Base-by-base conservation (phyloP, 2,329 filamentous ascomycete genomes). In the Akanthomyces uredinophilus region DNA sequence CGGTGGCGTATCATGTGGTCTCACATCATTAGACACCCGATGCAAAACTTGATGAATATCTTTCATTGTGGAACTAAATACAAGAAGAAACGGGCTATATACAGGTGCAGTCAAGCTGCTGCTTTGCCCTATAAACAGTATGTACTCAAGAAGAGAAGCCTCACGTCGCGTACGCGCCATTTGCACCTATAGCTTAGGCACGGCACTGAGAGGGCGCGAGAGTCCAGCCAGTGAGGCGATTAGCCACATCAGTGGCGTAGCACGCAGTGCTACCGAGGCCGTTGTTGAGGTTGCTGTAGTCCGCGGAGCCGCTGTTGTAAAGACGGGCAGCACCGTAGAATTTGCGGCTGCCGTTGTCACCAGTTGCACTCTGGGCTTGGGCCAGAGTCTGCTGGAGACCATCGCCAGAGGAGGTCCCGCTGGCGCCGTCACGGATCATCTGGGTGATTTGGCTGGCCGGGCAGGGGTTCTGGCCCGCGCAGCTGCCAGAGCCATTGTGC, bases 141-240 rank as follows among this genome's bases (percentile, higher is more conserved):
- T 49, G 24, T 16, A 49, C 13, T 7, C 3, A 7, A 49, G 46
- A 49, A 49, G 46, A 8, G 13, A 49, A 49, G 14, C 13, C 6
- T 14, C 46, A 20, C 46, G 14, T 47, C 46, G 11, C 6, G 46
- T 24, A 11, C 46, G 2, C 4, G 13, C 14, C 6, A 4, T 18
- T 13, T 18, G 11, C 7, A 24, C 46, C 14, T 14, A 27, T 35
- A 18, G 16, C 24, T 49, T 49, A 49, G 22, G 46, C 50, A 22
- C 29, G 18, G 50, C 59, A 61, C 47, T 53, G n/a, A 14, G 41
- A 49, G 5, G 49, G 14, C 14, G 59, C 59, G 10, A 61, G 59
- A 14, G 59, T 61, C 50, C 59, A 61, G 43, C 59, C 59, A 14
- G 59, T 61, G 11, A 61, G 59, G 18, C 54, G 54, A 27, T 57